Evolutionary conservation across 768 basidiomycete species (phyloP), one percentile per base, ranked within the genome.

Genomic region (Tephrocybe sp.): DNA sequence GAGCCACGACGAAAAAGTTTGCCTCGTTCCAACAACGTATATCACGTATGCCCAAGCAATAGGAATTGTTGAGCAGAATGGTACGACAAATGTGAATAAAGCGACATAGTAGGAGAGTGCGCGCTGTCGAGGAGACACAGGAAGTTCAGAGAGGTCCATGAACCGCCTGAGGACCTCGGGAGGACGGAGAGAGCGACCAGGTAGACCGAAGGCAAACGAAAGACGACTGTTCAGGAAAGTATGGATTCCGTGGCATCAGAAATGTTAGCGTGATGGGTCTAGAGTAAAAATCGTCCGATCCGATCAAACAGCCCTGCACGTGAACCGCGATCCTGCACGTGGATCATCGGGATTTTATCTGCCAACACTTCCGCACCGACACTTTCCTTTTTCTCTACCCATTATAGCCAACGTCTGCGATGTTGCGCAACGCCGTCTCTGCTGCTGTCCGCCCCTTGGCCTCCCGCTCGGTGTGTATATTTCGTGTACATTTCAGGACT

Each of bases 341-440:
- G 57, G 46, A 47, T 22, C 12, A 6, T 36, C 44, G 36, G 19
- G 45, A 42, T 45, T 51, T 57, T 50, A 55, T 52, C 49, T 41
- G 36, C 45, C 45, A 16, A 27, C 24, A 21, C 13, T 39, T 38
- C n/a, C 21, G 33, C 52, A 52, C 52, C 64, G 68, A 61, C 61
- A 64, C 38, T 67, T 54, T 56, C 45, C 53, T 58, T 62, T 61
- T 62, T 59, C 48, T 59, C 57, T 60, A 49, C 52, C 61, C 56
- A 54, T 55, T 58, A 50, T 30, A 19, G 52, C 59, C 62, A 61
- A 61, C 66, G 61, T 67, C 64, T 66, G 67, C 55, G 64, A 87
- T 88, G 82, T 69, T 90, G 64, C 83, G 83, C 72, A 82, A 77
- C 71, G 78, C 79, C 57, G 57, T 88, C 60, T 70, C 80, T 53